These are phyloP conservation scores for Pseudogymnoascus sp. DNA, from an alignment of 2,329 filamentous ascomycete genomes.

Conservation along the genomic window DNA sequence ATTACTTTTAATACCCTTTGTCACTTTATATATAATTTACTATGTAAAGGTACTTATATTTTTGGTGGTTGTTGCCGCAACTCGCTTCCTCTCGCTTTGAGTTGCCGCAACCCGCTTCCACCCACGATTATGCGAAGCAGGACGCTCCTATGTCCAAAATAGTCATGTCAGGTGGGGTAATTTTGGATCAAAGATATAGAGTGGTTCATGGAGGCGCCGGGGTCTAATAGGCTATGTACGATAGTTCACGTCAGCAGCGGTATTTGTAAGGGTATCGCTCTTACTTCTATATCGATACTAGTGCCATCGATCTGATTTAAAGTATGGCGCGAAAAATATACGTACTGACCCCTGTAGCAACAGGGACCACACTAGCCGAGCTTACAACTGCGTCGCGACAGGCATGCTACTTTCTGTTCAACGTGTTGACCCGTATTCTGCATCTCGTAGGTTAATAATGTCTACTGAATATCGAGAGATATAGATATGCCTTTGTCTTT, in stretches of 20 bases:
- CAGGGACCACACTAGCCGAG: not conserved
- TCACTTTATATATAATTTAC: too few relatives aligned
- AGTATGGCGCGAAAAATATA: not conserved
- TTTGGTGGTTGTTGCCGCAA: too few relatives aligned
- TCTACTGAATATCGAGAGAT: not conserved
- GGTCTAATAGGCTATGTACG: not conserved
- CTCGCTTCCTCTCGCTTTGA: too few relatives aligned
- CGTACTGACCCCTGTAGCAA: not conserved
- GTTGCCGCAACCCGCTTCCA: too few relatives aligned
- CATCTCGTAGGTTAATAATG: not conserved
- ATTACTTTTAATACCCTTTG: too few relatives aligned
- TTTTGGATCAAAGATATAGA: not conserved
- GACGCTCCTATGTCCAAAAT: not conserved
- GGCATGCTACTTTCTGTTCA: not conserved
- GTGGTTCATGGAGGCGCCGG: not conserved
- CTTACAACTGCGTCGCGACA: not conserved
- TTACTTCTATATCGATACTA: not conserved
- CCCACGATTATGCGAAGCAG: too few relatives aligned
- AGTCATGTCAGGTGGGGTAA: not conserved
- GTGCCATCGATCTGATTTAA: not conserved
- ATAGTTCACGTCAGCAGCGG: not conserved
- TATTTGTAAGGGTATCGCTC: not conserved
- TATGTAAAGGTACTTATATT: too few relatives aligned
- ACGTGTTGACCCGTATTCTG: not conserved
- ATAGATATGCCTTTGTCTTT: not conserved